Conservation (phyloP, 768 basidiomycete genomes). For the Leccinum rimulosum region DNA sequence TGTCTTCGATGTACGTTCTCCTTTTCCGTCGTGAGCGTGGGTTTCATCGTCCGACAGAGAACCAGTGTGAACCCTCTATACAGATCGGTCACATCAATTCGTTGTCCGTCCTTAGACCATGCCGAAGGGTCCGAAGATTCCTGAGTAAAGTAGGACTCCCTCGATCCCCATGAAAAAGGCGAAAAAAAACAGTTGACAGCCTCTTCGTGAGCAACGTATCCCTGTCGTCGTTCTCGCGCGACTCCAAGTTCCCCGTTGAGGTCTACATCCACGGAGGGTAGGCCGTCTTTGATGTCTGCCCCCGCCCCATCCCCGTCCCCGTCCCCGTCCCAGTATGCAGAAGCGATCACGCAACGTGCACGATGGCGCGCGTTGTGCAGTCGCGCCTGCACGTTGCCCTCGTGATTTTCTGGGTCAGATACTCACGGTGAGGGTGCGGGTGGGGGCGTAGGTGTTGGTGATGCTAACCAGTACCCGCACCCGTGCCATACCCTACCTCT, state of each 20-base stretch:
- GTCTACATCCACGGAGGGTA: constrained; percentile 66
- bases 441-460: no score
- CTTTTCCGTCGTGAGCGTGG: not conserved
- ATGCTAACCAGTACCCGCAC: no score
- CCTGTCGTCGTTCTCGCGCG: constrained; percentile 45
- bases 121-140: constrained; percentile 15
- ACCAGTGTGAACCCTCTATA: not conserved
- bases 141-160: constrained; percentile 22
- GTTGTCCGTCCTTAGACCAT: constrained; percentile 27
- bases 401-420: no score
- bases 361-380: no score
- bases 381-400: no score
- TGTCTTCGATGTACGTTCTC: constrained; percentile 49
- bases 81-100: constrained; percentile 31
- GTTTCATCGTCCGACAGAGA: constrained; percentile 21
- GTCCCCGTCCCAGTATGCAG: no score
- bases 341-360: no score
- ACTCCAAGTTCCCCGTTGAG: constrained; percentile 56
- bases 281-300: no score
- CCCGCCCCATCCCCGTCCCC: no score
- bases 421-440: no score
- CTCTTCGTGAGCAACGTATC: constrained; percentile 64
- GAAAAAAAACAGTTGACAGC: constrained; percentile 29
- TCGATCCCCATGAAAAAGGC: not conserved
- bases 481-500: no score